Base-by-base conservation (phyloP, 352 stramenopile genomes). In the Phytopythium chamaehyphon region DNA sequence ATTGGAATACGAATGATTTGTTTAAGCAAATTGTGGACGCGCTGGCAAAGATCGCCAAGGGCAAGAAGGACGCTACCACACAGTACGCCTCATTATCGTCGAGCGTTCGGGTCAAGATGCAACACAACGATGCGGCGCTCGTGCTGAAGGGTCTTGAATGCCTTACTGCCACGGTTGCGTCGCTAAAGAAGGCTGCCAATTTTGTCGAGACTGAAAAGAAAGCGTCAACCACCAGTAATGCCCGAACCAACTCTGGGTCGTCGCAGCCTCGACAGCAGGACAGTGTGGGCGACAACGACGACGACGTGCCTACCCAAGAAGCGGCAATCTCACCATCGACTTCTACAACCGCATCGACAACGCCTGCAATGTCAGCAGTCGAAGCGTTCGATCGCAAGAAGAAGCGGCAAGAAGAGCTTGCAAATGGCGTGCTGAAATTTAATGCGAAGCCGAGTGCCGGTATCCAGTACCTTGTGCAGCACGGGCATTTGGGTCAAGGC, bases 21-120 rank as follows among this genome's bases (percentile, higher is more conserved):
- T 99, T 99, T 81, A 97, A 98, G 65, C 88, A 98, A 50, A 98
- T 99, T 59, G 86, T 99, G 0, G 77, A 98, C 54, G 92, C 95
- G 33, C 80, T 99, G 3, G 94, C 94, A 3, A 96, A 97, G 66
- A 86, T 98, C 14, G 92, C 96, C 10, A 97, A 98, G 66, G 93
- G 92, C 12, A 84, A 84, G 47, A 84, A 85, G 16, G 78, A 90
- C 19, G 42, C 60, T 16, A 65, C 68, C 7, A 60, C 74, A 19
- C 69, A 79, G 11, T 81, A 87, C 35, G 76, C 76, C 1, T 86
- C 69, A 43, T 59, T 88, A 51, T 88, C 76, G 16, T 88, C 53
- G 3, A 78, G 71, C 24, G 64, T 82, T 15, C 67, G 74, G 5
- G 57, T 85, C 10, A 90, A 90, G 44, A 66, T 79, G 45, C 70